Conservation (phyloP, 352 stramenopile species). For the Phytophthora pinifolia region DNA sequence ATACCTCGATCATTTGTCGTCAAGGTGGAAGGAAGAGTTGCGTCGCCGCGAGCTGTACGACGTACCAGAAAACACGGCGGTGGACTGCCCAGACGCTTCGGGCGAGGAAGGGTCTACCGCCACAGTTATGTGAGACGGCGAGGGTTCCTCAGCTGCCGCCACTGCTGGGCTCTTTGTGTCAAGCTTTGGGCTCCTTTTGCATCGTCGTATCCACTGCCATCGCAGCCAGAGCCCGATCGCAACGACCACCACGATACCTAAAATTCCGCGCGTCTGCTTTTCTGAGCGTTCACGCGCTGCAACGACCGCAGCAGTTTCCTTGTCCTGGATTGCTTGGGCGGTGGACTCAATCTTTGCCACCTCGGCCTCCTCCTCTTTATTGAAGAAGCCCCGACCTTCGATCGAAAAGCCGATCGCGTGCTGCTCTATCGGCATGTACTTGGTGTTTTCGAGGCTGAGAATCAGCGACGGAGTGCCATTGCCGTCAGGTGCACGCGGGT, state of each 20-base stretch:
- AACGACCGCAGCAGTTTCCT: slow-evolving; percentile 34
- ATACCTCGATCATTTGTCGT: slow-evolving; percentile 26
- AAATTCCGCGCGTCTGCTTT: slow-evolving; percentile 20
- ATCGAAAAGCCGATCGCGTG: slow-evolving; percentile 83
- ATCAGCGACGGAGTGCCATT: slow-evolving; percentile 49
- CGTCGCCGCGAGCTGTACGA: slow-evolving; percentile 28
- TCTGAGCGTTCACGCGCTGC: slow-evolving; percentile 22
- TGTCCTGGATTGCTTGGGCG: slow-evolving; percentile 34
- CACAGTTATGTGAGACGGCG: slow-evolving; percentile 25
- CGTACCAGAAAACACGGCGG: slow-evolving; percentile 29
- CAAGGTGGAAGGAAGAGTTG: slow-evolving; percentile 39
- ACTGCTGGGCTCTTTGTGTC: slow-evolving; percentile 24
- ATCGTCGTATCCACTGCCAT: slow-evolving; percentile 34
- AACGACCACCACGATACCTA: slow-evolving; percentile 23
- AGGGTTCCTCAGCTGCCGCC: slow-evolving; percentile 2
- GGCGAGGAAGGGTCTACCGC: slow-evolving; percentile 22
- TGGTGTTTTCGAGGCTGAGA: slow-evolving; percentile 58
- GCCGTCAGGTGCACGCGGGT: slow-evolving; percentile 41
- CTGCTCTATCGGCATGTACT: slow-evolving; percentile 57
- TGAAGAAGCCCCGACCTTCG: slow-evolving; percentile 61
- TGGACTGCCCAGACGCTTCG: slow-evolving; percentile 25
- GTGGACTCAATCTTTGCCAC: slow-evolving; percentile 53
- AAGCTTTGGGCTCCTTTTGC: slow-evolving; percentile 25
- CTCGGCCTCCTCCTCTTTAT: slow-evolving; percentile 54
- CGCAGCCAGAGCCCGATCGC: slow-evolving; percentile 32